Conservation (phyloP, 108 stramenopile species). For the Cyclotella atomus region DNA sequence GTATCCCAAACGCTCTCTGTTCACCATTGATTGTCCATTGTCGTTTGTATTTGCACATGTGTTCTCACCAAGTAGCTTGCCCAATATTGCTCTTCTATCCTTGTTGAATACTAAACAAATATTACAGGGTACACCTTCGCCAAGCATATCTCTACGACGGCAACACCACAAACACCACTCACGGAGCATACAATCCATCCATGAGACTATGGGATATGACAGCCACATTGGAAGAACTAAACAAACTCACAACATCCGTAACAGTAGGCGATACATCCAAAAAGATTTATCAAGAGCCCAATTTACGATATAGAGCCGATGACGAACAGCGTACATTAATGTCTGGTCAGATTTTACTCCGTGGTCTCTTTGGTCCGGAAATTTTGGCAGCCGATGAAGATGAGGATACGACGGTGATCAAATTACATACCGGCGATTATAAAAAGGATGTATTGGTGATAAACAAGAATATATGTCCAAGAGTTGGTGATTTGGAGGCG, state of each 20-base stretch:
- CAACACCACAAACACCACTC: constrained; percentile 29
- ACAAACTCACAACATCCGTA: not conserved
- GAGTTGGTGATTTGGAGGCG: constrained; percentile 48
- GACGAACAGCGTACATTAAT: constrained; percentile 89
- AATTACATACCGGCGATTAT: constrained; percentile 82
- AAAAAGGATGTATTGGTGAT: constrained; percentile 68
- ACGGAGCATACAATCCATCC: constrained; percentile 53
- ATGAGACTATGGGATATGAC: constrained; percentile 68
- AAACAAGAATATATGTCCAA: constrained; percentile 72
- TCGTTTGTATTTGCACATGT: too few relatives aligned
- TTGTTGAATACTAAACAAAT: too few relatives aligned
- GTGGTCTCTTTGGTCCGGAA: constrained; percentile 77
- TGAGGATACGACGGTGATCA: constrained; percentile 50
- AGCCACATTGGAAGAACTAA: not conserved
- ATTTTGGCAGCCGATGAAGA: constrained; percentile 24
- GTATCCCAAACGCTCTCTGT: too few relatives aligned
- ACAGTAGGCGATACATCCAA: constrained; percentile 36
- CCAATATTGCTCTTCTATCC: too few relatives aligned
- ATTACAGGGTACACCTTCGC: constrained; percentile 53
- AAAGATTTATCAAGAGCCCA: constrained; percentile 44
- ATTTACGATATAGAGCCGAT: constrained; percentile 75
- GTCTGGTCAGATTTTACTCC: constrained; percentile 83
- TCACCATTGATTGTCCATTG: too few relatives aligned
- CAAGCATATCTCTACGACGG: constrained; percentile 74
- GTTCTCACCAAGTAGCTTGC: too few relatives aligned